Base-by-base conservation (phyloP, 2,329 filamentous ascomycete genomes). In the Exophiala spinifera region DNA sequence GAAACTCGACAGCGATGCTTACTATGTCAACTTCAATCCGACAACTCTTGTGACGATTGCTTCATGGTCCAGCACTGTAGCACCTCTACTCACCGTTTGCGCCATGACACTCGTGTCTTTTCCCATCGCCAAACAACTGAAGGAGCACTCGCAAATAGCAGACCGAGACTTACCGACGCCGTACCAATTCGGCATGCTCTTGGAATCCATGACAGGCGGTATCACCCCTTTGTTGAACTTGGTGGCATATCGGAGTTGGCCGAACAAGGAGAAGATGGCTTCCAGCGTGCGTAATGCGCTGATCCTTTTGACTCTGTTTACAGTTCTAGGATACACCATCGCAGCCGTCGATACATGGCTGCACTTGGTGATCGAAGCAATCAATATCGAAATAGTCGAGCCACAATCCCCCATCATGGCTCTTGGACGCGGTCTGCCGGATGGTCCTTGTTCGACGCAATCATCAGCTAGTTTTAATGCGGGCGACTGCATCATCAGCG, bases 341-440 rank as follows among this genome's bases (percentile, higher is more conserved):
- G 50, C 50, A 13, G 46, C 50, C n/a, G 61, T 57, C 10, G 63
- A 65, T 47, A 65, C 62, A 5, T 66, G 64, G 64, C 59, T 66
- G 33, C 62, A 66, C 46, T 36, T 66, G 19, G 58, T 57, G n/a
- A 64, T 60, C 10, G 61, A 59, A 4, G 63, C 63, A 13, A 60
- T 65, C 4, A 47, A 49, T n/a, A 57, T 63, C 14, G 50, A 54
- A 8, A 52, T 61, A 17, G 46, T 62, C 45, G 36, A 15, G 15
- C 45, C 45, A n/a, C 34, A 37, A 37, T 8, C 17, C 34, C 34
- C 34, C 13, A 19, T 37, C 14, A 37, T 37, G 34, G 34, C 13
- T 5, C 37, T 49, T 3, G 47, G 47, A 3, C 47, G 47, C 2
- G 47, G 47, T n/a, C 36, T 49, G 13, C 47, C 47, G 8, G 25